These are phyloP conservation scores for maize (Zea mays) DNA, from an alignment of 176 grass and related monocot species.

Conservation along the genomic window Zm-B73-REFERENCE-NAM-5.0 NC_050099.1:46292001-46292500, in stretches of 20 bases:
- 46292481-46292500: conserved; percentile 57
- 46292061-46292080: neutral
- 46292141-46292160: conserved; percentile 23
- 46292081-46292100: conserved; percentile 23
- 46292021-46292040: neutral
- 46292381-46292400: conserved; percentile 15
- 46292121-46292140: conserved; percentile 16
- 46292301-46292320: conserved; percentile 91
- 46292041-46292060: conserved; percentile 17
- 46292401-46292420: conserved; percentile 28
- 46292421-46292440: conserved; percentile 25
- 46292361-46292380: conserved; percentile 11
- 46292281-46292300: conserved; percentile 85
- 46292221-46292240: conserved; percentile 91
- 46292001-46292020: neutral
- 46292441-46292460: conserved; percentile 85
- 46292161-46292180: conserved; percentile 15
- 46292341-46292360: conserved; percentile 25
- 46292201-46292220: conserved; percentile 67
- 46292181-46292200: conserved; percentile 75
- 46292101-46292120: conserved; percentile 26
- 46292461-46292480: conserved; percentile 79
- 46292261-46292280: conserved; percentile 58
- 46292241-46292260: conserved; percentile 75
- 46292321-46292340: conserved; percentile 50